Evolutionary conservation across 495 filamentous ascomycete species (phyloP).

Genomic region (Elaphomyces granulatus): DNA sequence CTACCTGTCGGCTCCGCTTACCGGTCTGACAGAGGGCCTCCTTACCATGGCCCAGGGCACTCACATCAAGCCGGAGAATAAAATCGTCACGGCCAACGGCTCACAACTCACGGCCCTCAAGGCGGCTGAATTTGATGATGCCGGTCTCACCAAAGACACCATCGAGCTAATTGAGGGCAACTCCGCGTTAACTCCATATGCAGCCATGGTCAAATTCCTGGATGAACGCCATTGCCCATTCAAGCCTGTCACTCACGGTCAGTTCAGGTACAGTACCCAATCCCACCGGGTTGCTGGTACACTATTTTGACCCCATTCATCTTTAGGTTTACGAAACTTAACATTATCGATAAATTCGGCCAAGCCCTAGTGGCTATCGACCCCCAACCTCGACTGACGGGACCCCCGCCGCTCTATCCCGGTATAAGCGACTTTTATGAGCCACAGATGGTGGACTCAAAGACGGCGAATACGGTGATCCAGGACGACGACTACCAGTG

Average conservation of each 20-base stretch:
- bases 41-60: constrained; percentile 25
- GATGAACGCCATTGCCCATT: constrained; percentile 11
- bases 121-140: constrained; percentile 7
- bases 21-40: constrained; percentile 29
- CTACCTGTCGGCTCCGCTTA: constrained; percentile 27
- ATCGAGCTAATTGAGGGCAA: constrained; percentile 10
- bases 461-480: constrained; percentile 11
- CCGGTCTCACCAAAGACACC: constrained; percentile 1
- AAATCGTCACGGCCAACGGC: constrained; percentile 6
- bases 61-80: constrained; percentile 33
- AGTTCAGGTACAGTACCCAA: no score
- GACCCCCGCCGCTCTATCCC: constrained; percentile 13
- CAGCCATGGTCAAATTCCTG: not conserved
- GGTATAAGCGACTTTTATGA: constrained; percentile 13
- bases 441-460: not conserved
- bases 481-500: constrained; percentile 6
- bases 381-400: constrained; percentile 9
- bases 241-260: constrained; percentile 35
- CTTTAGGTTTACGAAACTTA: constrained; percentile 30
- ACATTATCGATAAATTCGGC: constrained; percentile 40
- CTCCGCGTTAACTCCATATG: constrained; percentile 21
- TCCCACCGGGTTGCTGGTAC: no score
- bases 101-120: constrained; percentile 6
- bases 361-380: constrained; percentile 18
- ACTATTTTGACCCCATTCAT: no score